Percentiles rank a stretch among this genome's conserved stretches.
Conservation (phyloP, 768 basidiomycete genomes). For the Pulveroboletus sp. region DNA sequence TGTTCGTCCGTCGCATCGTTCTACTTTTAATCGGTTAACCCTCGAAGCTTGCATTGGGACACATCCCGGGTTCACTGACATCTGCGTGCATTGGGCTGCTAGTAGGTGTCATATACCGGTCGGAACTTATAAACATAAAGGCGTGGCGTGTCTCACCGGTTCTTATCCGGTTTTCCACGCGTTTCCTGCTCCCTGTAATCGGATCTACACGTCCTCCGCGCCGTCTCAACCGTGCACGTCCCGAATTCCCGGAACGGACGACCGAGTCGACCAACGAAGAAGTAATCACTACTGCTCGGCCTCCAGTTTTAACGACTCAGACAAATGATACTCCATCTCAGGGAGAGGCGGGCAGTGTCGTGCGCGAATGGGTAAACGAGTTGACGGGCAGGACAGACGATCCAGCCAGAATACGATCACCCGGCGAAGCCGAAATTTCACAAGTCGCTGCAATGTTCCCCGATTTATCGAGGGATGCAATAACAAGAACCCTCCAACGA, state of each 20-base stretch:
- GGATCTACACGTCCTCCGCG: slow-evolving; percentile 61
- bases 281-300: slow-evolving; percentile 58
- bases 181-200: slow-evolving; percentile 61
- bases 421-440: slow-evolving; percentile 70
- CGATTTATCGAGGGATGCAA: slow-evolving; percentile 62
- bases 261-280: slow-evolving; percentile 46
- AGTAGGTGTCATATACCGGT: slow-evolving; percentile 75
- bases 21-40: slow-evolving; percentile 5
- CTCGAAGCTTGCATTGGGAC: slow-evolving; percentile 62
- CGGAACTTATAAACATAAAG: slow-evolving; percentile 77
- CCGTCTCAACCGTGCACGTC: slow-evolving; percentile 69
- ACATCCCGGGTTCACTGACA: slow-evolving; percentile 60
- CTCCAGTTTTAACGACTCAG: slow-evolving; percentile 26
- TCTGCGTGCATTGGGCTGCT: slow-evolving; percentile 63
- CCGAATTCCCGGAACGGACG: slow-evolving; percentile 40
- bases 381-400: slow-evolving; percentile 62
- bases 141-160: slow-evolving; percentile 68
- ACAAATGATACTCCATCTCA: slow-evolving; percentile 18
- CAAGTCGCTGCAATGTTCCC: slow-evolving; percentile 83
- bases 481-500: slow-evolving; percentile 75
- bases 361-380: slow-evolving; percentile 79
- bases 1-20: background rate
- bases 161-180: slow-evolving; percentile 51
- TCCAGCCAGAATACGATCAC: slow-evolving; percentile 60
- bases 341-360: slow-evolving; percentile 39